Base-by-base conservation (phyloP, 169 alveolate species). In the Plasmodium falciparum region DNA sequence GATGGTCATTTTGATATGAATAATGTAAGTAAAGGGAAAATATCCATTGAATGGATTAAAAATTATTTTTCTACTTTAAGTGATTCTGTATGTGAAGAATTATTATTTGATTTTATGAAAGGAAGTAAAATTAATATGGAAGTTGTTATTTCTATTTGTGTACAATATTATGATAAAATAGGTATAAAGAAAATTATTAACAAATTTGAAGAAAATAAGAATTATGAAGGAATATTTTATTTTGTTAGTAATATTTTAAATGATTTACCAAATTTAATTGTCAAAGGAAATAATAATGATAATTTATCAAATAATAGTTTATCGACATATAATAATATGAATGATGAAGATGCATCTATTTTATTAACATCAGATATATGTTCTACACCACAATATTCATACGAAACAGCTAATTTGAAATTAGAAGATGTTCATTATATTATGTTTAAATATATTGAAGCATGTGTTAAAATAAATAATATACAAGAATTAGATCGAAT, bases 401-500 rank as follows among this genome's bases (percentile, higher is more conserved):
- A 89, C 12, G 56, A 66, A n/a, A 89, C 49, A 39, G 91, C 90
- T 71, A 88, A 88, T 56, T 75, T 56, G 63, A 73, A 47, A 88
- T 73, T 70, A 4, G 96, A 73, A 85, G 88, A 54, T 62, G 73
- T 75, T 39, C 94, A 80, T 61, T 88, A 49, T 73, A 63, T 96
- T 15, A 90, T 94, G 72, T 93, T 95, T 92, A 98, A 97, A 89
- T 99, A 98, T 94, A 99, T 99, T 74, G 99, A 98, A 93, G 99
- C 99, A 39, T 99, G 99, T 15, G 98, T 99, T 39, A 97, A 97
- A 66, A 96, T 98, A 24, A 98, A 98, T 90, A 98, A 99, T 93
- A 91, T 96, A 88, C 98, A 96, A 91, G 99, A 98, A 94, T 98
- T 98, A 52, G 99, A 98, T 92, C 96, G 99, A 78, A 98, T 98